phyloP scores from a whole-genome alignment of 768 basidiomycete species.

The Leccinum ochraceum region DNA sequence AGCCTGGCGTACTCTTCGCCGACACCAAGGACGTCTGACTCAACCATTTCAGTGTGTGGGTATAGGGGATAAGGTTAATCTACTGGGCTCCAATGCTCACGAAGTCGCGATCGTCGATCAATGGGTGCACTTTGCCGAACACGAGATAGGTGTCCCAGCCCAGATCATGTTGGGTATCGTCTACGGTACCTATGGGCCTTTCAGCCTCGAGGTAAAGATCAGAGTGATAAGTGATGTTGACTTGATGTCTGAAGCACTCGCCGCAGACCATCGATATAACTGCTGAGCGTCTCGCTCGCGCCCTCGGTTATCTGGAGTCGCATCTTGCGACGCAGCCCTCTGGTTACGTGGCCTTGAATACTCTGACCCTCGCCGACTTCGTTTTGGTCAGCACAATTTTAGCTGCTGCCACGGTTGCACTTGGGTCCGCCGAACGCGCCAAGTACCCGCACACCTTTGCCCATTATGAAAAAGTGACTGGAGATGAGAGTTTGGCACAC shows the following conservation, averaged over 20 bases:
- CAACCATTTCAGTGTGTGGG: constrained; percentile 11
- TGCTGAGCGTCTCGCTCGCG: constrained; percentile 3
- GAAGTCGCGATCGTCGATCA: constrained; percentile 16
- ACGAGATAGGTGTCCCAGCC: constrained; percentile 8
- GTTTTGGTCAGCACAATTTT: constrained; percentile 14
- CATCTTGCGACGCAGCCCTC: constrained; percentile 9
- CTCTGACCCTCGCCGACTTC: constrained; percentile 22
- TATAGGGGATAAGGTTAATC: constrained; percentile 5
- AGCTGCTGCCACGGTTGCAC: constrained; percentile 2
- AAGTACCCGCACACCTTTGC: constrained; percentile 20
- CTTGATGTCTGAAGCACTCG: background rate
- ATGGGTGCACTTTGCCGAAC: constrained; percentile 18
- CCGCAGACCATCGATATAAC: background rate
- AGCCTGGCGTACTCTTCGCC: rapidly evolving
- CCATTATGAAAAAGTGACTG: constrained; percentile 22
- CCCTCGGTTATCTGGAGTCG: constrained; percentile 17
- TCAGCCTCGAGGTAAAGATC: constrained; percentile 10
- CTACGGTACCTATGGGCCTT: constrained; percentile 3
- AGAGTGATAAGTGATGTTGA: too few relatives aligned
- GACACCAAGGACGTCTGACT: background rate
- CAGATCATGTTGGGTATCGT: constrained; percentile 3
- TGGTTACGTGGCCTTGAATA: constrained; percentile 16
- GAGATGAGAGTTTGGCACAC: constrained; percentile 12
- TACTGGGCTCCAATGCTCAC: constrained; percentile 13
- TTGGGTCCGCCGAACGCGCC: constrained; percentile 16